Percentiles rank a stretch among this genome's conserved stretches.
phyloP scores from a whole-genome alignment of 768 basidiomycete species.

The Asterophora parasitica region DNA sequence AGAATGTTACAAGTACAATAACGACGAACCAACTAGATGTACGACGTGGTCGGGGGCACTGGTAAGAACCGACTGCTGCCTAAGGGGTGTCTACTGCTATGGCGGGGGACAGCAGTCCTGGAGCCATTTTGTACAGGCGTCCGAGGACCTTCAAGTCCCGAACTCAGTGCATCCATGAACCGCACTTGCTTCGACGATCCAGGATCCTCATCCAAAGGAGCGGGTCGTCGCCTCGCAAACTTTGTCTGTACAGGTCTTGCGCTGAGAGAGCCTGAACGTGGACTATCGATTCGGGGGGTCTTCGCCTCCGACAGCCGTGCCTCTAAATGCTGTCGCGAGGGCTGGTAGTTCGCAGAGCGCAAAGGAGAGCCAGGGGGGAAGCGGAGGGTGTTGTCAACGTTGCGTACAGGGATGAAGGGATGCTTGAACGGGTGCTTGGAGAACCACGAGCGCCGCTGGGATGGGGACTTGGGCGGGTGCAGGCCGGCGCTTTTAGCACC shows the following conservation, averaged over 20 bases:
- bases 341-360: constrained; percentile 15
- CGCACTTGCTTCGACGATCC: constrained; percentile 14
- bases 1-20: constrained; percentile 7
- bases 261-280: constrained; percentile 5
- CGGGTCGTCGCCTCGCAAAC: constrained; percentile 10
- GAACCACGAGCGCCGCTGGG: constrained; percentile 26
- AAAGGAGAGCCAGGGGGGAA: constrained; percentile 21
- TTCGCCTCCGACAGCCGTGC: constrained; percentile 14
- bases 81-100: constrained; percentile 9
- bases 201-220: constrained; percentile 8
- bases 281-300: constrained; percentile 13
- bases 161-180: constrained; percentile 17
- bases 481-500: constrained; percentile 17
- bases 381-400: constrained; percentile 21
- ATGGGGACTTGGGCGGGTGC: constrained; percentile 28
- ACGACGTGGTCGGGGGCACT: constrained; percentile 14
- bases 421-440: constrained; percentile 28
- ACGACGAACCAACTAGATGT: constrained; percentile 13
- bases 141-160: constrained; percentile 6
- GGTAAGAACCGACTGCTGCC: constrained; percentile 10
- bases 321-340: constrained; percentile 20
- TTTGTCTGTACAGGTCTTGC: constrained; percentile 3
- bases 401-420: constrained; percentile 35
- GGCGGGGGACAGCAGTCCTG: constrained; percentile 14
- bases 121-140: constrained; percentile 12